These are phyloP conservation scores for Pseudogymnoascus sp. DNA, from an alignment of 2,329 filamentous ascomycete species.

Conservation along the genomic window DNA sequence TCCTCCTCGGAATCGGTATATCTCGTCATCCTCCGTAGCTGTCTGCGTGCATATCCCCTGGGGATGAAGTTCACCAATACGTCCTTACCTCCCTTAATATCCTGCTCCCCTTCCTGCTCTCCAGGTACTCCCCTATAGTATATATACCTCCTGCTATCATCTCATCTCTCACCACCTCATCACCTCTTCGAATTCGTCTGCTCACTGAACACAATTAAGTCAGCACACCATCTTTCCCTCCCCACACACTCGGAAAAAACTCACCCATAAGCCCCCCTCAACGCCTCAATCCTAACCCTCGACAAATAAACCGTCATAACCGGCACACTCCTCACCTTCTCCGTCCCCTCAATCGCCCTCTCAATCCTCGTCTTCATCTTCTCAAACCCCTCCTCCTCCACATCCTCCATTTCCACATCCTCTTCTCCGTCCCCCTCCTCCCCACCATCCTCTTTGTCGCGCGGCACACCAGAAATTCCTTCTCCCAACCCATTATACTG, in stretches of 20 bases:
- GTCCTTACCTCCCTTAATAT: neutral
- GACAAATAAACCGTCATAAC: slow-evolving; percentile 56
- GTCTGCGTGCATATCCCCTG: neutral
- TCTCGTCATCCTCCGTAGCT: neutral
- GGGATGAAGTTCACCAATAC: neutral
- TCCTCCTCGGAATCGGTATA: neutral
- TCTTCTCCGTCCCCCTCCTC: slow-evolving; percentile 36
- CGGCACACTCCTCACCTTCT: slow-evolving; percentile 39
- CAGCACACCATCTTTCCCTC: neutral
- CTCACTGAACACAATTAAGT: neutral
- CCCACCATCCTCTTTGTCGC: slow-evolving; percentile 3
- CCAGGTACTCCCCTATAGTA: neutral
- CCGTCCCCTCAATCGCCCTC: slow-evolving; percentile 40
- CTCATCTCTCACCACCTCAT: neutral
- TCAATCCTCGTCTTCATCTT: slow-evolving; percentile 49
- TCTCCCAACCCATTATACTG: slow-evolving; percentile 30
- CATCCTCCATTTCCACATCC: slow-evolving; percentile 20
- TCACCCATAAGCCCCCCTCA: slow-evolving; percentile 37
- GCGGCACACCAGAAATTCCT: slow-evolving; percentile 15
- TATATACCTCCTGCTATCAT: neutral
- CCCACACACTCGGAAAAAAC: too few relatives aligned
- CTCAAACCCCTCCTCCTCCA: slow-evolving; percentile 45
- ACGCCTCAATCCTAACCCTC: slow-evolving; percentile 42
- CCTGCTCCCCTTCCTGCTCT: neutral
- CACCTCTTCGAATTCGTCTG: slow-evolving; percentile 9